These are phyloP conservation scores for Ochetophila trinervis DNA, from an alignment of 306 rosid genomes.

Conservation along the genomic window DNA sequence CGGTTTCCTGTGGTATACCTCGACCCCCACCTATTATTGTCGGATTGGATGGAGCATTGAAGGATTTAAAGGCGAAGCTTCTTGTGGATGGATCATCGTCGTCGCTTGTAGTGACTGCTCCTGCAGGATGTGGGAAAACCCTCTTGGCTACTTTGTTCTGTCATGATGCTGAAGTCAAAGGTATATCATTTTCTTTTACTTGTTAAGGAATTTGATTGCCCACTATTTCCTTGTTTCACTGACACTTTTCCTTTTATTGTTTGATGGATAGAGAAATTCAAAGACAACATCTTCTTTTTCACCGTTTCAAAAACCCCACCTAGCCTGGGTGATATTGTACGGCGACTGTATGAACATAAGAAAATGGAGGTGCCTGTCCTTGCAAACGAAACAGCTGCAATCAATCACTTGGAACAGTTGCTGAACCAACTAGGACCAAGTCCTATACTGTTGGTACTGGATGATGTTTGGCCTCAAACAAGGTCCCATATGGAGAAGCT, in stretches of 20 bases:
- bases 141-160: conserved; percentile 41
- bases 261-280: conserved; percentile 39
- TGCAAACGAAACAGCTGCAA: conserved; percentile 28
- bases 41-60: conserved; percentile 46
- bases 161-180: conserved; percentile 42
- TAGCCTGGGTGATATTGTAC: conserved; percentile 30
- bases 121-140: conserved; percentile 55
- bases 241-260: conserved; percentile 1
- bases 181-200: conserved; percentile 27
- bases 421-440: conserved; percentile 19
- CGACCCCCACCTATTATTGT: conserved; percentile 27
- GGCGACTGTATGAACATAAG: conserved; percentile 31
- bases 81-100: conserved; percentile 21
- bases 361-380: conserved; percentile 18
- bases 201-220: too few relatives aligned
- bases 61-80: conserved; percentile 43
- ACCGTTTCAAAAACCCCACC: conserved; percentile 38
- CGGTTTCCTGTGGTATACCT: conserved; percentile 31
- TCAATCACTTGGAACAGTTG: conserved; percentile 31
- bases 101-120: conserved; percentile 37
- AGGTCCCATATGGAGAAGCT: conserved; percentile 46
- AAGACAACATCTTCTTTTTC: conserved; percentile 46
- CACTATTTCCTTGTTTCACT: too few relatives aligned
- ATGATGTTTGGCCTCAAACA: conserved; percentile 48
- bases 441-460: conserved; percentile 49